Conservation (phyloP, 176 grass and related monocot genomes). For the Zea luxurians region DNA sequence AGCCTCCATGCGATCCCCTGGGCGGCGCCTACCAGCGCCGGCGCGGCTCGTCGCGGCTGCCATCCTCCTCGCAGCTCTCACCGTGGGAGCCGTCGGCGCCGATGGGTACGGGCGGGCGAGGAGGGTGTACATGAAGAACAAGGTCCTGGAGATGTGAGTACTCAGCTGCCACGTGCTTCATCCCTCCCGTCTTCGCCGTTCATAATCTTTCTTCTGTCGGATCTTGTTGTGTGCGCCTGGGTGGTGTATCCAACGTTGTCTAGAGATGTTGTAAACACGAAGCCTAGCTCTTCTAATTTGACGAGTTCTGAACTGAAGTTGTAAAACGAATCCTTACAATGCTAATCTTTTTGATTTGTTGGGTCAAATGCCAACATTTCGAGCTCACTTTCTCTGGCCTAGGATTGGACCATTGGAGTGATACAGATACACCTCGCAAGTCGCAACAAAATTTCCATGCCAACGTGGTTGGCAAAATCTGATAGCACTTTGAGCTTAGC, state of each 20-base stretch:
- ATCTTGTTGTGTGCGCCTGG: neutral
- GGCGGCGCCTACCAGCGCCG: neutral
- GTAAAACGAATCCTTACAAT: neutral
- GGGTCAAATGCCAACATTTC: neutral
- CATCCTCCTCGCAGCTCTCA: slow-evolving; percentile 36
- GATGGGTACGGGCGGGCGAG: slow-evolving; percentile 58
- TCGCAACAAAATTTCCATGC: neutral
- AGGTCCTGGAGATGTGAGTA: slow-evolving; percentile 90
- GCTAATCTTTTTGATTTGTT: slow-evolving; percentile 16
- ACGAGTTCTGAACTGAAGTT: slow-evolving; percentile 2
- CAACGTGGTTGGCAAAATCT: neutral
- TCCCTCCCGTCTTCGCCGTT: neutral
- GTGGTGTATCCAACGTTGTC: neutral
- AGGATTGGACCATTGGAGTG: neutral
- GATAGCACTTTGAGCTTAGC: neutral
- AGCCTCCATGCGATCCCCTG: slow-evolving; percentile 42
- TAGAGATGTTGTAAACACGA: neutral
- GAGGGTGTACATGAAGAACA: slow-evolving; percentile 69
- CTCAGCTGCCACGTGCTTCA: neutral
- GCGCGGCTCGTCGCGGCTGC: slow-evolving; percentile 15
- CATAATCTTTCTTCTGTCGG: slow-evolving; percentile 5
- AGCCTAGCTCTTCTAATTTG: neutral
- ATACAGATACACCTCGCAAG: neutral
- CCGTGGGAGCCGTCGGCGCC: neutral
- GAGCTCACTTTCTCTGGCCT: neutral